Evolutionary conservation across 805 yeast genomes (phyloP), one percentile per base, ranked within the genome.

Genomic region (Zygoascus biomembranicola): DNA sequence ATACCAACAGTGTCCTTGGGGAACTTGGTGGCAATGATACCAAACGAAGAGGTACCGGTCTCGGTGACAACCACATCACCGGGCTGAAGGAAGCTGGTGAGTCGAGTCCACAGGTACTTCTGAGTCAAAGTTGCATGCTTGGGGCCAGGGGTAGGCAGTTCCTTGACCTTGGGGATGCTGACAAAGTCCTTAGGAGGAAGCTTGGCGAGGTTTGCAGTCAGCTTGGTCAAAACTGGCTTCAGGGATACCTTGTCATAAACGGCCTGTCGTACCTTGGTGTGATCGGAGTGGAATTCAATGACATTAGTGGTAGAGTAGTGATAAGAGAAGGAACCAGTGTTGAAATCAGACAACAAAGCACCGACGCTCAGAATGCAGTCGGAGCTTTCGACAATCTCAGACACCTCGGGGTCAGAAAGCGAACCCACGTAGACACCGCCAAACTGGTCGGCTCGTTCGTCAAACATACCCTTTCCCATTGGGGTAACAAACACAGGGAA

Each of bases 371-470:
- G 69, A 54, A 87, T 77, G 69, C 87, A 76, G 71, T 87, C 96
- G 44, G 90, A 77, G 44, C 77, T 67, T 69, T 86, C 92, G 54
- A 85, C 90, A 41, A 82, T 78, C 58, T 78, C 81, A 67, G 82
- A 81, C 52, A 85, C 88, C 58, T 77, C 85, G 56, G 88, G 88
- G 54, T 73, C 72, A 18, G 95, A 84, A 62, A 88, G 73, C n/a
- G 85, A 76, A 63, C 96, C 96, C 55, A 87, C 87, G 68, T 87
- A 87, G 54, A 84, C 88, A 71, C 96, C 96, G 61, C 88, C 89
- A 70, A 80, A 87, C 70, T 87, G 74, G 58, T 81, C 79, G 68
- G 81, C 77, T 57, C 76, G 76, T 72, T 87, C 96, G 69, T 85
- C 82, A 61, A 87, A 80, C 26, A 81, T 75, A 56, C 89, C 85